Evolutionary conservation across 2,329 filamentous ascomycete species (phyloP).

Genomic region (Alternaria hordeiaustralica): DNA sequence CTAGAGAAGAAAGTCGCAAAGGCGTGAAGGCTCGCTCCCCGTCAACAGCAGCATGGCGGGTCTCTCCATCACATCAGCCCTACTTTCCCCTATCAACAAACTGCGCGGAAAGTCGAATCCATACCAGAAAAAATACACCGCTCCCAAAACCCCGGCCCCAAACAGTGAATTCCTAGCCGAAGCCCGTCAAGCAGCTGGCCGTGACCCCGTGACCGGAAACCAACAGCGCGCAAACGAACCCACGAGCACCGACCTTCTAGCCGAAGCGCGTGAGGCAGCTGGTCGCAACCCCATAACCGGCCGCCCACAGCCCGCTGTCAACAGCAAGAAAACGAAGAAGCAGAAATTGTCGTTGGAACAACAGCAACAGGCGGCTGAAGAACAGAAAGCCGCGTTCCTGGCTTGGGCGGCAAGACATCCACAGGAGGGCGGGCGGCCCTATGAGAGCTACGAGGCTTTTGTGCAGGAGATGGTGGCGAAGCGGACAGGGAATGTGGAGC

Average conservation of each 20-base stretch:
- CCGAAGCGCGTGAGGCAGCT: neutral
- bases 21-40: neutral
- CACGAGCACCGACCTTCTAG: neutral
- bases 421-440: conserved; percentile 13
- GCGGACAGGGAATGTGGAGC: conserved; percentile 17
- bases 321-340: neutral
- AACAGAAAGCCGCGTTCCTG: conserved; percentile 8
- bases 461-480: conserved; percentile 17
- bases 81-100: conserved; percentile 4
- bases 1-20: neutral
- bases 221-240: neutral
- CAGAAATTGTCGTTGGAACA: neutral
- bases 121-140: conserved; percentile 1
- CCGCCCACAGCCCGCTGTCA: neutral
- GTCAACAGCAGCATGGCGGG: neutral
- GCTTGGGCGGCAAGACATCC: conserved; percentile 9
- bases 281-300: neutral
- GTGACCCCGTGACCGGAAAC: conserved; percentile 29
- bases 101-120: conserved; percentile 10
- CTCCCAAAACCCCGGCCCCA: neutral
- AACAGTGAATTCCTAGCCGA: conserved; percentile 25
- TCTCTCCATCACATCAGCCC: conserved; percentile 3
- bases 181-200: conserved; percentile 22
- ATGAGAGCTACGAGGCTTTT: conserved; percentile 18
- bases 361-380: neutral